phyloP scores from a whole-genome alignment of 129 eudicot genomes.

The Cynara cardunculus region DNA sequence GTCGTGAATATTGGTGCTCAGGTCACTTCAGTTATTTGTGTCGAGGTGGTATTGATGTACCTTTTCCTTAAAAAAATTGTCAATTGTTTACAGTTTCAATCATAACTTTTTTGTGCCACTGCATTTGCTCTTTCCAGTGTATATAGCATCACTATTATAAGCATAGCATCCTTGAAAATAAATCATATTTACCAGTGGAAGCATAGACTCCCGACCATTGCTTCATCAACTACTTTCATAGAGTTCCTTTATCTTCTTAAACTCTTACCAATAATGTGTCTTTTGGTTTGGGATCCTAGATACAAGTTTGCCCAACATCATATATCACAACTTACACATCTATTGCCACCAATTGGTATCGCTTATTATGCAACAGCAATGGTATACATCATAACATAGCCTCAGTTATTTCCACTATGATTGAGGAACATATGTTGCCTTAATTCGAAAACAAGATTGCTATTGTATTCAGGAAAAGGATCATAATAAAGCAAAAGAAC shows the following conservation, averaged over 20 bases:
- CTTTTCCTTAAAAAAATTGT: not conserved
- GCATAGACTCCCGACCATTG: too few relatives aligned
- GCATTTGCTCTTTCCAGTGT: not conserved
- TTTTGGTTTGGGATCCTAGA: too few relatives aligned
- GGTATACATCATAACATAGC: not conserved
- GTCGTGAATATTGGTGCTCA: constrained; percentile 91
- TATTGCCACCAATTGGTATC: not conserved
- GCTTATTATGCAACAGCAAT: too few relatives aligned
- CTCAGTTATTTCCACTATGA: not conserved
- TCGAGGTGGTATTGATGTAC: constrained; percentile 54
- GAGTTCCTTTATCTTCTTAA: too few relatives aligned
- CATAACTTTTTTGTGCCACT: too few relatives aligned
- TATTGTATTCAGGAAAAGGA: not conserved
- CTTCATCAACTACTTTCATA: too few relatives aligned
- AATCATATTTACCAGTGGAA: too few relatives aligned
- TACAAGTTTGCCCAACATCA: too few relatives aligned
- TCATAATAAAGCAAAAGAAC: not conserved
- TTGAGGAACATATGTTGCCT: not conserved
- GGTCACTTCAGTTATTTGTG: constrained; percentile 78
- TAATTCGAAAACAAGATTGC: not conserved
- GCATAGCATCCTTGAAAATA: too few relatives aligned
- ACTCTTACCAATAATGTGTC: too few relatives aligned
- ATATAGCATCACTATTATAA: too few relatives aligned
- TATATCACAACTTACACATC: not conserved
- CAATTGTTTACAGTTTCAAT: not conserved